Evolutionary conservation across 495 filamentous ascomycete species (phyloP), one percentile per base, ranked within the genome.

Genomic region (Neurospora sublineolata): DNA sequence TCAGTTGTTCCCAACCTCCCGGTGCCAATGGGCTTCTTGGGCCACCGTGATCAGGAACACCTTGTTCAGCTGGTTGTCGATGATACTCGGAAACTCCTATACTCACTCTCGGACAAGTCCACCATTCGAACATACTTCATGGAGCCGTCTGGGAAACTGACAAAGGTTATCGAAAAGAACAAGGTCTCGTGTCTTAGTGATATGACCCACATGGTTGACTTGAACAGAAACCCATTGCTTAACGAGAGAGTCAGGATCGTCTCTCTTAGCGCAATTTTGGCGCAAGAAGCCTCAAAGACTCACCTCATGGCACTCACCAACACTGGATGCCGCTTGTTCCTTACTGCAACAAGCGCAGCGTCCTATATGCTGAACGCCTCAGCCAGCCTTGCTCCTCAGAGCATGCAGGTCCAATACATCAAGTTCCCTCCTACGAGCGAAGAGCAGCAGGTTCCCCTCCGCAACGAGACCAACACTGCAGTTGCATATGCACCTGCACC

Each of bases 401-500:
- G 93, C 82, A 97, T 99, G 94, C 94, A 97, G 78, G 89, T 97
- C 27, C 92, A 96, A 74, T 94, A 94, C 76, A 90, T 98, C 78
- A 96, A 94, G 76, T 97, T 97, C 70, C 96, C 95, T 10, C 95
- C 0, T 74, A 75, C 33, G 78, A 83, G 58, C 52, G 52, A 60
- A 60, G 23, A 33, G 1, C 52, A 60, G 52, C 52, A 68, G 71
- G 23, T 80, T 76, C 69, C 70, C 41, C 74, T 71, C 68, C 70
- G 77, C 37, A 68, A 77, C 9, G 69, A 79, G 3, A 73, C 40
- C 16, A 74, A 77, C n/a, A 75, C 77, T 38, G 74, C 74, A 46
- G 77, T 60, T 44, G 82, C 76, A 60, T 60, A 60, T 30, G 52
- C 52, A 33, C 52, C 52, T 16, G 52, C 52, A 5, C 52, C 52